Base-by-base conservation (phyloP, 2,329 filamentous ascomycete genomes). In the Ophiocordyceps australis region DNA sequence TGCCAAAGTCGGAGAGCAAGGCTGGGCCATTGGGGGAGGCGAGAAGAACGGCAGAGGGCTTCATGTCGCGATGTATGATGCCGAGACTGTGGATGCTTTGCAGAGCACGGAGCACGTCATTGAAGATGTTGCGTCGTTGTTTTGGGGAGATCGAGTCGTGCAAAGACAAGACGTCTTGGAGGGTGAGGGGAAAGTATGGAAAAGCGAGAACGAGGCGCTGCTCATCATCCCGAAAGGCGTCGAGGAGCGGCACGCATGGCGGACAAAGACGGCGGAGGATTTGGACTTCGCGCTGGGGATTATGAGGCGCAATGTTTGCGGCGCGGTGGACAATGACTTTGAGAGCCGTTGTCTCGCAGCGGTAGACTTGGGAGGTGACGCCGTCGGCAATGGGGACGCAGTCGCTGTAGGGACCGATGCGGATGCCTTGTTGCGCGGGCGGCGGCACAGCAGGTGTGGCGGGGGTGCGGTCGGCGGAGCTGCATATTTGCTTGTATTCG, bases 51-150 rank as follows among this genome's bases (percentile, higher is more conserved):
- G 93, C 92, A 0, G 82, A 83, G 1, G 89, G 89, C 43, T 98
- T 98, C 43, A 98, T 57, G 43, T 98, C 89, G 29, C 89, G 74
- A 46, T 98, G 89, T 28, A 98, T 76, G 30, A 98, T 83, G 7
- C 71, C 76, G 14, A 69, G 53, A 7, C 47, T 38, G 45, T 98
- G 89, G 3, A 94, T 57, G 38, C 78, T 63, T 3, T 53, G 54
- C 3, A 98, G 62, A 4, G 70, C 85, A 4, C 52, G 47, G 42
- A 94, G 77, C 6, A 89, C 43, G 36, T 85, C 73, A 9, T 30
- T 52, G 50, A 62, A 89, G 46, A 58, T 68, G 14, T 42, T 37
- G 13, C 45, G 43, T 10, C 56, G 33, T 7, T 47, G 43, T 10
- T 36, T 12, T 4, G 34, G 31, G 2, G 52, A 28, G 10, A 61